A percentile compares a stretch with the other conserved stretches of the same genome.
These are phyloP conservation scores for Saccharomycopsis sp. DNA, from an alignment of 805 yeast species.

Conservation along the genomic window DNA sequence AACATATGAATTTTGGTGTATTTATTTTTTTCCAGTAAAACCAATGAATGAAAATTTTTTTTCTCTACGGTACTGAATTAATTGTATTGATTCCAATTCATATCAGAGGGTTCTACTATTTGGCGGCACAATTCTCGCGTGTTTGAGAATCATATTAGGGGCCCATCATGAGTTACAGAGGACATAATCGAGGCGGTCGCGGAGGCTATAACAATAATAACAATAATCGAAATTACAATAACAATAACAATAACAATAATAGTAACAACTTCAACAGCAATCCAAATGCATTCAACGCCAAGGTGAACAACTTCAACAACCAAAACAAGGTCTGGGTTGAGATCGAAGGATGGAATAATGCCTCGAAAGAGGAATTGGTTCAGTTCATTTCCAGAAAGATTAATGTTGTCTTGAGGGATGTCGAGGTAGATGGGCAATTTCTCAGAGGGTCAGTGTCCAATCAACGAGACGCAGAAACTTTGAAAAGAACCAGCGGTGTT, in stretches of 20 bases:
- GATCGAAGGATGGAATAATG: slow-evolving; percentile 76
- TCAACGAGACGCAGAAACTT: slow-evolving; percentile 46
- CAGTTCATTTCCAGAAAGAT: slow-evolving; percentile 63
- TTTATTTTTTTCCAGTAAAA: no score
- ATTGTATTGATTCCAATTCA: no score
- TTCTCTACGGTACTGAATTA: no score
- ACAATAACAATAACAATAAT: slow-evolving; percentile 18
- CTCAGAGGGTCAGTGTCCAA: slow-evolving; percentile 51
- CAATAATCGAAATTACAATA: no score
- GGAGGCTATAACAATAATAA: slow-evolving; percentile 21
- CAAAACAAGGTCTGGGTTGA: slow-evolving; percentile 44
- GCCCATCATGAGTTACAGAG: slow-evolving; percentile 26
- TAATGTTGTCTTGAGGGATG: slow-evolving; percentile 43
- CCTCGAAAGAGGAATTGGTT: slow-evolving; percentile 56
- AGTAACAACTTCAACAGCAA: slow-evolving; percentile 7
- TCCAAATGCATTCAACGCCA: no score
- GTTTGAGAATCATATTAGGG: background rate
- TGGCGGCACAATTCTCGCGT: background rate
- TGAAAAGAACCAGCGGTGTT: slow-evolving; percentile 63
- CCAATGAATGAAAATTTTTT: no score
- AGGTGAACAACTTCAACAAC: slow-evolving; percentile 22
- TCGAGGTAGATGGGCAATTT: slow-evolving; percentile 45
- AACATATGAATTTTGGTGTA: no score
- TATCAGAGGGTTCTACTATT: no score
- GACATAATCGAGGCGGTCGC: slow-evolving; percentile 25